phyloP scores from a whole-genome alignment of 768 basidiomycete genomes.

The Gymnopilus dilepis region DNA sequence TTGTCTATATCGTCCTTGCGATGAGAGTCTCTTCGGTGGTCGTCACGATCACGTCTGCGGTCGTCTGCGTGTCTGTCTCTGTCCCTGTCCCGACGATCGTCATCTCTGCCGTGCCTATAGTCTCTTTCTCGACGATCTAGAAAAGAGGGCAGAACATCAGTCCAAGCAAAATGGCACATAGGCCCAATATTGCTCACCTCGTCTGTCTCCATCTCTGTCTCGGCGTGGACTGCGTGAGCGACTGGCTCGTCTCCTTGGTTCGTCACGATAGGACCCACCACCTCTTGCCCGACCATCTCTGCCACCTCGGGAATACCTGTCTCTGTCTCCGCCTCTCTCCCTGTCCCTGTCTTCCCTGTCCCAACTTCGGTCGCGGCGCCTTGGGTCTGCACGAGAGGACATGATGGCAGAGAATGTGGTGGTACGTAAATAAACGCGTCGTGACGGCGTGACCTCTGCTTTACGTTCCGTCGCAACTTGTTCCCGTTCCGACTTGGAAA shows the following conservation, averaged over 20 bases:
- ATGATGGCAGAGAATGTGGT: slow-evolving; percentile 36
- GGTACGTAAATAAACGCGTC: slow-evolving; percentile 5
- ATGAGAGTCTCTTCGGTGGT: slow-evolving; percentile 40
- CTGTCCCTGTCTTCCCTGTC: slow-evolving; percentile 58
- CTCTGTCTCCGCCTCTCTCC: slow-evolving; percentile 51
- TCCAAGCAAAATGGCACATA: neutral
- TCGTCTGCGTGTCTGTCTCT: slow-evolving; percentile 41
- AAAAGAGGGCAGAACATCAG: neutral
- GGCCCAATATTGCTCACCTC: slow-evolving; percentile 10
- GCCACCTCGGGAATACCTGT: slow-evolving; percentile 47
- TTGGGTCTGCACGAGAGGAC: slow-evolving; percentile 62
- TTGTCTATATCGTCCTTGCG: slow-evolving; percentile 39
- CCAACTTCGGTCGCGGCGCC: slow-evolving; percentile 69
- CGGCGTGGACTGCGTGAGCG: slow-evolving; percentile 54
- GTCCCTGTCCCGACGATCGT: slow-evolving; percentile 44
- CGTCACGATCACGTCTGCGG: slow-evolving; percentile 38
- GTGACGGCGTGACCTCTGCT: slow-evolving; percentile 19
- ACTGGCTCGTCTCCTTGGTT: slow-evolving; percentile 51
- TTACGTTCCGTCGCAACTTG: neutral
- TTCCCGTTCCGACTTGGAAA: neutral
- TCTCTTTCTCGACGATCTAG: slow-evolving; percentile 34
- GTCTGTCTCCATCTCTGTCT: slow-evolving; percentile 30
- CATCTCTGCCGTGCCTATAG: slow-evolving; percentile 43
- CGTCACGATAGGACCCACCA: slow-evolving; percentile 44
- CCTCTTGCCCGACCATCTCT: slow-evolving; percentile 38